Evolutionary conservation across 2,329 filamentous ascomycete species (phyloP), one percentile per base, ranked within the genome.

Genomic region (Fusarium sp.): DNA sequence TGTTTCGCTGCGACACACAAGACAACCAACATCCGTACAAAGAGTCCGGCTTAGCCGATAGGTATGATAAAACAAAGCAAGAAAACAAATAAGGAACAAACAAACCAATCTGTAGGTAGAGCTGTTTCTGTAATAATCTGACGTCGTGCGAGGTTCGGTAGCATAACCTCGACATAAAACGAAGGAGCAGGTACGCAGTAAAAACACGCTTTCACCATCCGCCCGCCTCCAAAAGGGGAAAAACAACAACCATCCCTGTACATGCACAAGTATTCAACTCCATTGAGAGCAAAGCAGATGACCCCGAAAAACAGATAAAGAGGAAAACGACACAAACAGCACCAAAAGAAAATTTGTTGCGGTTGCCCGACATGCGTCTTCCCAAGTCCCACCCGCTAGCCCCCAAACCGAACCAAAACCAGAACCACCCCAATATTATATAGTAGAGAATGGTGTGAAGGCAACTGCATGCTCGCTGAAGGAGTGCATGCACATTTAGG

Each of bases 301-400:
- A 54, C 44, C 56, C 43, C 44, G 44, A 57, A 40, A 44, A 47
- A 61, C 56, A 62, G 30, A 51, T 61, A 50, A 50, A 37, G 60
- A 57, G 53, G 43, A 57, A 46, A 44, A 60, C 30, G 16, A 31
- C 62, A 64, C 56, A 66, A 63, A 61, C 44, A 65, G 50, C 55
- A 52, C 50, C 46, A 56, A 72, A 59, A 59, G 63, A 68, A 71
- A 51, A 28, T 47, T 55, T 62, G 70, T 76, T 23, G 23, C 66
- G 65, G 74, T 76, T 58, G 74, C 74, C 74, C 66, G 68, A 76
- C 69, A 50, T 76, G 74, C 66, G 74, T 76, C 73, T 76, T 75
- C 61, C 71, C 67, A 68, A 56, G 57, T 66, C 61, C 72, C 72
- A 66, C 72, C 67, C 57, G 52, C 72, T 63, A 65, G 62, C 62